Base-by-base conservation (phyloP, 495 filamentous ascomycete genomes). In the Monascus purpureus region DNA sequence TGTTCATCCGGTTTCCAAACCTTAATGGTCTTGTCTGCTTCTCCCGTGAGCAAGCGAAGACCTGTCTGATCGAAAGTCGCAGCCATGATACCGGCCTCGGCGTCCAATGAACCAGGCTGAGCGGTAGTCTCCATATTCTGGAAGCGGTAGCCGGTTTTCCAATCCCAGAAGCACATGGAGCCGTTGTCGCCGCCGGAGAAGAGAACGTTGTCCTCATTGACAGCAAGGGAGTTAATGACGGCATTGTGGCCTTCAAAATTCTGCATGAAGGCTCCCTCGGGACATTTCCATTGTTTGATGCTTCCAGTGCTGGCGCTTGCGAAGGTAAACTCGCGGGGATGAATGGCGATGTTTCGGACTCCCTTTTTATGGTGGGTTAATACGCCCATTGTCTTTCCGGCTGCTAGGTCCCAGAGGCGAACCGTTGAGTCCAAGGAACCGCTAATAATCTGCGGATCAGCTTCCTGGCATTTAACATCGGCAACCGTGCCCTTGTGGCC, bases 201-300 rank as follows among this genome's bases (percentile, higher is more conserved):
- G 17, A 96, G 56, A 7, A 96, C 82, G 44, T 93, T 86, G 47
- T 94, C 83, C 38, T 93, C 82, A 51, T 99, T 99, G 20, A 84
- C 82, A 20, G 78, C 62, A n/a, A 99, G 55, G 0, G 83, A 84
- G 52, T 99, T 99, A 62, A 96, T 90, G 53, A 99, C 83, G 28
- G 83, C 71, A 43, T 95, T 94, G 40, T 94, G 87, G 24, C 87
- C 87, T 25, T 95, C 87, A 48, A 95, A 99, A 57, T 96, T 96
- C 59, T 94, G 86, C 92, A 99, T 99, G 53, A 99, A 94, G 18
- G 81, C 85, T 23, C 88, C 92, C 56, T 94, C 88, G 12, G 92
- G 92, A 45, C 86, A 96, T 54, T 96, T 96, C 88, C 90, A 99
- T 55, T 96, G 92, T 66, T 99, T 99, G 61, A 99, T 99, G 52